These are phyloP conservation scores for Trametes pubescens DNA, from an alignment of 1,284 basidiomycete species.

Conservation along the genomic window DNA sequence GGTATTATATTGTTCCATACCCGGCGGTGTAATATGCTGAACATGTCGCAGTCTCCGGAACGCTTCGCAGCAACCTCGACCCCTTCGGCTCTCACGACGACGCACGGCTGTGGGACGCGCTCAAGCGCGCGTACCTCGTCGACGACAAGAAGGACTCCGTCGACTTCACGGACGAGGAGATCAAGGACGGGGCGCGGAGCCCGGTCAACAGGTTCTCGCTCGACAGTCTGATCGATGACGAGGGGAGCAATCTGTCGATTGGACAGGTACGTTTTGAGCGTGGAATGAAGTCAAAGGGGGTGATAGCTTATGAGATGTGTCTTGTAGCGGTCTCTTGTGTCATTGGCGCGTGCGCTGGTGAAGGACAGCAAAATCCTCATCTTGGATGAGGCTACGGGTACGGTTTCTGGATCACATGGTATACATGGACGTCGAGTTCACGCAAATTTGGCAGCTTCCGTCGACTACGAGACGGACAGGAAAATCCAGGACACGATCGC, in stretches of 20 bases:
- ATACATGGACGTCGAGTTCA: not conserved
- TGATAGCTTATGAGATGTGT: not conserved
- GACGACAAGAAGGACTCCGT: slow-evolving; percentile 45
- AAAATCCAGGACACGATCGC: slow-evolving; percentile 90
- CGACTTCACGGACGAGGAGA: slow-evolving; percentile 33
- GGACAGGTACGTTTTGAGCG: slow-evolving; percentile 35
- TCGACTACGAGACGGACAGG: slow-evolving; percentile 85
- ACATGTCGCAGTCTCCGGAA: slow-evolving; percentile 61
- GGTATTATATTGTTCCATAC: not conserved
- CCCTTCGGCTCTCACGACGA: slow-evolving; percentile 84
- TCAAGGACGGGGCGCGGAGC: slow-evolving; percentile 31
- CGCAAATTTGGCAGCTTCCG: slow-evolving; percentile 58
- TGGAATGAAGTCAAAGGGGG: not conserved
- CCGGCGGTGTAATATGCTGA: not conserved
- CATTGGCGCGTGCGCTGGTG: slow-evolving; percentile 83
- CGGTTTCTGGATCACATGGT: not conserved
- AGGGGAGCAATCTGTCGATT: slow-evolving; percentile 76
- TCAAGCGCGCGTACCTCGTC: slow-evolving; percentile 82
- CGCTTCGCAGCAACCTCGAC: slow-evolving; percentile 83
- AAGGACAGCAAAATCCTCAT: slow-evolving; percentile 81
- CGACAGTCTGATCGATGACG: slow-evolving; percentile 85
- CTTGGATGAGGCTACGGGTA: slow-evolving; percentile 76
- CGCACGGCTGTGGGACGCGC: slow-evolving; percentile 81
- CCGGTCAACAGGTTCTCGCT: slow-evolving; percentile 64
- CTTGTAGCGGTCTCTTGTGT: slow-evolving; percentile 76